phyloP scores from a whole-genome alignment of 2,329 filamentous ascomycete species.

The Fusarium sp. region DNA sequence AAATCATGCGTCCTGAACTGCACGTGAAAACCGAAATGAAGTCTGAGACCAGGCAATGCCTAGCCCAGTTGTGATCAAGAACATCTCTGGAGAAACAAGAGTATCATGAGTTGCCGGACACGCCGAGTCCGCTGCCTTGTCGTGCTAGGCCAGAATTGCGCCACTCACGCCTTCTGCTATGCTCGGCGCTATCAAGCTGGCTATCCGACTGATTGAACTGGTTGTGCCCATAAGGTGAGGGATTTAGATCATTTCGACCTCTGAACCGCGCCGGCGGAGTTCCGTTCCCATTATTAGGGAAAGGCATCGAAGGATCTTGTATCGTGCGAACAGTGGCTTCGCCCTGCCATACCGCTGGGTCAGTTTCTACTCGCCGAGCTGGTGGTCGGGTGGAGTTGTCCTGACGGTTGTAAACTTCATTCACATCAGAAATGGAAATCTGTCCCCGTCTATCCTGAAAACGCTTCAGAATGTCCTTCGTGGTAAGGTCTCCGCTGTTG shows the following conservation, averaged over 20 bases:
- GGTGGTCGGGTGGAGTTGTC: conserved; percentile 67
- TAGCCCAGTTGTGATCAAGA: conserved; percentile 34
- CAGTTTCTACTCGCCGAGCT: conserved; percentile 81
- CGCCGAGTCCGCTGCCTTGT: conserved; percentile 62
- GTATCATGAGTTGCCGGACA: conserved; percentile 58
- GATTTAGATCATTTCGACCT: conserved; percentile 57
- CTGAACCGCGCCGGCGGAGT: conserved; percentile 64
- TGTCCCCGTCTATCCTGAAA: conserved; percentile 81
- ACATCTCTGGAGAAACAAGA: conserved; percentile 27
- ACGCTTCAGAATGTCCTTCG: conserved; percentile 95
- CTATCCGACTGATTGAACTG: conserved; percentile 60
- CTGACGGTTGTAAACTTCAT: conserved; percentile 67
- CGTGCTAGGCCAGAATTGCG: conserved; percentile 67
- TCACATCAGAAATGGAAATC: conserved; percentile 70
- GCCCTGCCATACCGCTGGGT: conserved; percentile 84
- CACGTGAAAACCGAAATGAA: conserved; percentile 37
- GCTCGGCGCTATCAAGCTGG: conserved; percentile 55
- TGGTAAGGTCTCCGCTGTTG: conserved; percentile 86
- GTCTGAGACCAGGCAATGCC: conserved; percentile 23
- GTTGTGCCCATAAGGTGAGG: conserved; percentile 57
- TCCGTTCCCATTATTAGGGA: conserved; percentile 54
- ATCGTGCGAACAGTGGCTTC: conserved; percentile 87
- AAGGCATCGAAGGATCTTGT: conserved; percentile 65
- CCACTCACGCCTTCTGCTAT: conserved; percentile 65
- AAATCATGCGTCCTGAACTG: conserved; percentile 48